Evolutionary conservation across 2,329 filamentous ascomycete species (phyloP), one percentile per base, ranked within the genome.

Genomic region (Alternaria sp.): DNA sequence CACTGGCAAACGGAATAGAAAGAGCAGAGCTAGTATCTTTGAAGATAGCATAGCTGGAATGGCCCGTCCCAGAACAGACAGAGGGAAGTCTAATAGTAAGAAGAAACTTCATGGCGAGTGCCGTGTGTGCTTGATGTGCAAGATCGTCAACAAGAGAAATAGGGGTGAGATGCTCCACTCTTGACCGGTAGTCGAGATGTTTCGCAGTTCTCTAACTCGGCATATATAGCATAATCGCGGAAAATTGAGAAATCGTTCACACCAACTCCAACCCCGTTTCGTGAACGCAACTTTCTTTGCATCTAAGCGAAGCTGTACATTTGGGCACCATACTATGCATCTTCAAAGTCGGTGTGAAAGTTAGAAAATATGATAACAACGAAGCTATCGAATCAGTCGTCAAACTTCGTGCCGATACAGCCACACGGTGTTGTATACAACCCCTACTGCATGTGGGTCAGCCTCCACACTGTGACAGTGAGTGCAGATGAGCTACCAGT

Each of bases 151-250:
- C 25, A 30, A 30, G 11, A 30, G 28, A 12, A 3, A 30, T 30
- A 30, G 10, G 0, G 28, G 28, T 11, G 1, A 1, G 6, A 12
- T 36, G 5, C 16, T 36, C 2, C 3, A 36, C 0, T 16, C 16
- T 5, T 7, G 34, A 36, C 1, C 14, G 12, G 12, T 11, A 0
- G 0, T 34, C 1, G 9, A 34, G 11, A 34, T 0, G 2, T 0
- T 27, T 27, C 2, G 25, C 25, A 27, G 0, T 25, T 0, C 0
- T 8, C 14, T 36, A 6, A 7, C 5, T 36, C 14, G 2, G 16
- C 34, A 12, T 36, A 36, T 36, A 36, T 36, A 36, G 28, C 14
- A 36, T 16, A 1, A 16, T 16, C 16, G 12, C 7, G 34, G 34
- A n/a, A 16, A 10, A 36, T 8, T 16, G 34, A 36, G 34, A 36